Conservation (phyloP, 2,329 filamentous ascomycete genomes). For the Monosporascus sp. region DNA sequence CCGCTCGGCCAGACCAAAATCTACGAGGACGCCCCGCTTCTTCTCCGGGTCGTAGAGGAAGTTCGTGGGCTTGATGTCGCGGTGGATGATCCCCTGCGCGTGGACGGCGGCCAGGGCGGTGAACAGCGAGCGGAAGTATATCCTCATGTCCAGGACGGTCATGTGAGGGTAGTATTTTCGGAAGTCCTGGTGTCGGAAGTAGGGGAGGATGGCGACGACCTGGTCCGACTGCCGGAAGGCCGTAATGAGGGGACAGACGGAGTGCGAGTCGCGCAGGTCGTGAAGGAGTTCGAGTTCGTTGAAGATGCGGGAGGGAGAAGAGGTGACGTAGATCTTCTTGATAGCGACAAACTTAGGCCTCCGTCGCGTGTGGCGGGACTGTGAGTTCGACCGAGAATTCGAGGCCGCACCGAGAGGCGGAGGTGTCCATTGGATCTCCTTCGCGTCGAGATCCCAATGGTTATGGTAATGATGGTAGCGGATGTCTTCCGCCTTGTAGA, state of each 20-base stretch:
- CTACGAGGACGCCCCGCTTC: slow-evolving; percentile 86
- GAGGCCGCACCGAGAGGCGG: slow-evolving; percentile 56
- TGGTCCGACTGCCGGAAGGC: slow-evolving; percentile 95
- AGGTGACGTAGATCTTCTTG: slow-evolving; percentile 99
- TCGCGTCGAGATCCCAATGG: slow-evolving; percentile 72
- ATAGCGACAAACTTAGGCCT: slow-evolving; percentile 82
- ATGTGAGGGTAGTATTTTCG: slow-evolving; percentile 90
- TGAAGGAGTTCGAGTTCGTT: slow-evolving; percentile 94
- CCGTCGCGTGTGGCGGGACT: slow-evolving; percentile 33
- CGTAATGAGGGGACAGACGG: slow-evolving; percentile 92
- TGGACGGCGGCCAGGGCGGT: slow-evolving; percentile 81
- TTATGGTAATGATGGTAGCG: slow-evolving; percentile 80
- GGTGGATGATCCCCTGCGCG: slow-evolving; percentile 77
- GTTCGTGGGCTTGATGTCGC: slow-evolving; percentile 97
- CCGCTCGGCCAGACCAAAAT: slow-evolving; percentile 93
- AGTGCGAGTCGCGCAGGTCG: slow-evolving; percentile 75
- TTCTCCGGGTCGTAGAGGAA: slow-evolving; percentile 85
- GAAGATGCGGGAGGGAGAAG: slow-evolving; percentile 85
- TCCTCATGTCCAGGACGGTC: slow-evolving; percentile 76
- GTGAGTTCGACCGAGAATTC: slow-evolving; percentile 34
- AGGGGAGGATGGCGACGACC: slow-evolving; percentile 89
- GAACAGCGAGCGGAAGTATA: slow-evolving; percentile 87
- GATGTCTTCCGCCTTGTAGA: slow-evolving; percentile 96
- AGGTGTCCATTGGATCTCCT: slow-evolving; percentile 62
- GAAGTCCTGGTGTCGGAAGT: slow-evolving; percentile 94